phyloP scores from a whole-genome alignment of 768 basidiomycete genomes.

The Macrolepiota dolichaula region DNA sequence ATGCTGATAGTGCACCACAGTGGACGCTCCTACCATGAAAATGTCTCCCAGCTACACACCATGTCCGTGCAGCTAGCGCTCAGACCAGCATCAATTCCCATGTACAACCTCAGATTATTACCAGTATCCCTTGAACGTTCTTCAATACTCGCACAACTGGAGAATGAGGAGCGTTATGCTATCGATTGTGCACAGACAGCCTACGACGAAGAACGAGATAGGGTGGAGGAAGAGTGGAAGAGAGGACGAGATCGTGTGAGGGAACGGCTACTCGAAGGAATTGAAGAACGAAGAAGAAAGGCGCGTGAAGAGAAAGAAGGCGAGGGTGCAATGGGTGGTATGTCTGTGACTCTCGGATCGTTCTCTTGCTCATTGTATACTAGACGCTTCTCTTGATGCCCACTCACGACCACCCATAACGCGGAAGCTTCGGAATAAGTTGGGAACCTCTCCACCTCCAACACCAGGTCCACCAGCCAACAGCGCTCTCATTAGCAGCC shows the following conservation, averaged over 20 bases:
- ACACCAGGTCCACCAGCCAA: constrained; percentile 54
- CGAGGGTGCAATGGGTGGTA: constrained; percentile 73
- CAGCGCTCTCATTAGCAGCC: constrained; percentile 30
- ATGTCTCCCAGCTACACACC: constrained; percentile 55
- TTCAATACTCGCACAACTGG: constrained; percentile 63
- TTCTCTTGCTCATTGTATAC: constrained; percentile 6
- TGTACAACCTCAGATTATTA: constrained; percentile 71
- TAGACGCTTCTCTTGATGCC: constrained; percentile 71
- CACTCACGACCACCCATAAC: constrained; percentile 80
- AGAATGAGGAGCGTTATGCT: constrained; percentile 66
- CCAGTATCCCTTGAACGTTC: constrained; percentile 76
- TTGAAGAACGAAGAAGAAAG: constrained; percentile 74
- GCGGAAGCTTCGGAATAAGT: constrained; percentile 79
- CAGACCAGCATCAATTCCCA: constrained; percentile 59
- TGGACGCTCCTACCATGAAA: constrained; percentile 60
- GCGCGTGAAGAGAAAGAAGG: constrained; percentile 89
- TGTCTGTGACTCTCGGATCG: constrained; percentile 20
- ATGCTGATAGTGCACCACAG: constrained; percentile 26
- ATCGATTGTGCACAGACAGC: constrained; percentile 64
- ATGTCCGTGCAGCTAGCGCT: constrained; percentile 61
- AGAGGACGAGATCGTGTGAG: constrained; percentile 71
- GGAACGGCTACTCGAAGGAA: constrained; percentile 77
- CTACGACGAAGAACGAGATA: constrained; percentile 74
- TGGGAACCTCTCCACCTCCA: constrained; percentile 75
- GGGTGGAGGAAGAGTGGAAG: constrained; percentile 81